Conservation (phyloP, 768 basidiomycete species). For the Hypholoma sublateritium region DNA sequence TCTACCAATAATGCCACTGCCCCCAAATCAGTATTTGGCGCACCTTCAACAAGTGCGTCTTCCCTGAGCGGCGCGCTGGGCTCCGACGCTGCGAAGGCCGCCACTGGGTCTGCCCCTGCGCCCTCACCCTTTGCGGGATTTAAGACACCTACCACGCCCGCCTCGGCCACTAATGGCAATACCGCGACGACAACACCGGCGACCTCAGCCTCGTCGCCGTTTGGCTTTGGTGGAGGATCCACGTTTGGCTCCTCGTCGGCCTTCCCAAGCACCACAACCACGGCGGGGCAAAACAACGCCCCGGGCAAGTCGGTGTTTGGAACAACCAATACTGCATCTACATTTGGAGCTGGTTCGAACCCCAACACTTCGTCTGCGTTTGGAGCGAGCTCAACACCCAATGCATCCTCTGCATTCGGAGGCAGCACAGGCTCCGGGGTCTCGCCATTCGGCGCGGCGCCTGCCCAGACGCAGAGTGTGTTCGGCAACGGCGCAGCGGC, state of each 20-base stretch:
- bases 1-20: background rate
- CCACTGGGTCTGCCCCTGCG: background rate
- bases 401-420: slow-evolving; percentile 6
- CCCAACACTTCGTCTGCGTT: slow-evolving; percentile 7
- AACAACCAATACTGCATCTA: slow-evolving; percentile 4
- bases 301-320: slow-evolving; percentile 11
- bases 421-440: background rate
- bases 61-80: slow-evolving; percentile 3
- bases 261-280: background rate
- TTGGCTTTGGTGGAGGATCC: slow-evolving; percentile 12
- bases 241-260: slow-evolving; percentile 6
- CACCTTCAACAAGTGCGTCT: slow-evolving; percentile 1
- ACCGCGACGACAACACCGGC: slow-evolving; percentile 12
- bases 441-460: slow-evolving; percentile 21
- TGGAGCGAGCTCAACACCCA: slow-evolving; percentile 1
- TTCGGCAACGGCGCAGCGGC: slow-evolving; percentile 8
- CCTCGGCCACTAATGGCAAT: slow-evolving; percentile 9
- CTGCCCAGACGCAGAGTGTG: slow-evolving; percentile 15
- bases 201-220: slow-evolving; percentile 11
- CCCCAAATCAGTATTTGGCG: slow-evolving; percentile 5
- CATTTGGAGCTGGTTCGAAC: slow-evolving; percentile 7
- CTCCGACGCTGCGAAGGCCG: background rate
- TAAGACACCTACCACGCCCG: slow-evolving; percentile 8
- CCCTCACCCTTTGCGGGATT: background rate
- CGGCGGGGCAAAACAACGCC: background rate